phyloP scores from a whole-genome alignment of 257 asterid genomes.

The Solanum rostratum region DNA sequence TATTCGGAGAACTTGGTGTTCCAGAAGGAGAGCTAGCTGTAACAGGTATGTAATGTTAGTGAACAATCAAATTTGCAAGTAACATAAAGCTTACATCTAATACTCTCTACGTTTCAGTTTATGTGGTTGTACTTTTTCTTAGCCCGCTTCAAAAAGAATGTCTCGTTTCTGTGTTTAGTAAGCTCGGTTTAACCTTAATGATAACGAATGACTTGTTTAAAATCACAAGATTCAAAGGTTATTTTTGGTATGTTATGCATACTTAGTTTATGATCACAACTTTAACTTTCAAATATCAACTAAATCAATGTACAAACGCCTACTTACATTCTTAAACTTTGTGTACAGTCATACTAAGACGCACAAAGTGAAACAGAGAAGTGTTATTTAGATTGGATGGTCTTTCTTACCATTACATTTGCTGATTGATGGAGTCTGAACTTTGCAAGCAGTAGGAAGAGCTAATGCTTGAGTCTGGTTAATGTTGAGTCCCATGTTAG shows the following conservation, averaged over 20 bases:
- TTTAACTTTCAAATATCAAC: background rate
- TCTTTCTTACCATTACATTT: background rate
- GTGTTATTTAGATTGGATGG: background rate
- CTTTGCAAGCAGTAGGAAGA: background rate
- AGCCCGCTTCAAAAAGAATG: background rate
- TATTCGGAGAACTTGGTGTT: conserved; percentile 5
- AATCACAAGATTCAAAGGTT: background rate
- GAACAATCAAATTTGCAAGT: background rate
- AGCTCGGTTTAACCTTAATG: background rate
- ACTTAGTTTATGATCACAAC: background rate
- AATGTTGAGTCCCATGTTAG: background rate
- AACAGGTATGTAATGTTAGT: background rate
- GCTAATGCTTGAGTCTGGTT: background rate
- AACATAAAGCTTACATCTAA: background rate
- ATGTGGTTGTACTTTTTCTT: background rate
- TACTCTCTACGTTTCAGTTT: background rate
- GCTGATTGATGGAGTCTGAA: background rate
- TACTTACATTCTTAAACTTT: background rate
- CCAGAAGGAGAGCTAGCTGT: conserved; percentile 20
- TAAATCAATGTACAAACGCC: background rate
- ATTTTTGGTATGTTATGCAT: background rate
- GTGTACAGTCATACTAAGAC: background rate
- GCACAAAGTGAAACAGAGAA: background rate
- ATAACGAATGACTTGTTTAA: background rate
- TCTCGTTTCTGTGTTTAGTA: background rate